Evolutionary conservation across 371 early-diverging fungal species (phyloP).

Genomic region (Polyrhizophydium stewartii): DNA sequence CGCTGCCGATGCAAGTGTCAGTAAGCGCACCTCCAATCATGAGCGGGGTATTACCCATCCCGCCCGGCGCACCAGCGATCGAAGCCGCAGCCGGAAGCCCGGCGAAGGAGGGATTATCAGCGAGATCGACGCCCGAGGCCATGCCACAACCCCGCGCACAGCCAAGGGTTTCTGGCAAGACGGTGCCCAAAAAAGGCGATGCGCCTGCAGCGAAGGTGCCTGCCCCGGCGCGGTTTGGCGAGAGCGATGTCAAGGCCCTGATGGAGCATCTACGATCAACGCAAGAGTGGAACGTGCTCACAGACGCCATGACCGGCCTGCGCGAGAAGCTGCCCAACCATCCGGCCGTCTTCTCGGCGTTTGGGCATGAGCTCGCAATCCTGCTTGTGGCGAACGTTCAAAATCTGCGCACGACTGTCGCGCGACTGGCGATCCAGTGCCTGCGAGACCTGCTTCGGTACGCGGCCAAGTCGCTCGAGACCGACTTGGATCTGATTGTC

Average conservation of each 20-base stretch:
- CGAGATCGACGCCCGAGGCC: too few relatives aligned
- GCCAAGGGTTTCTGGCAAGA: too few relatives aligned
- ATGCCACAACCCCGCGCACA: too few relatives aligned
- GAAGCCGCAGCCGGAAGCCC: too few relatives aligned
- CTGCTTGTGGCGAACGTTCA: conserved; percentile 10
- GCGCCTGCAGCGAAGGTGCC: too few relatives aligned
- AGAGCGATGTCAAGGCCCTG: background rate
- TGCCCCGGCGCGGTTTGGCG: background rate
- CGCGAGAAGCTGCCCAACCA: conserved; percentile 2
- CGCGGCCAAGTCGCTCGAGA: conserved; percentile 9
- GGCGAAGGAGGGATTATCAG: too few relatives aligned
- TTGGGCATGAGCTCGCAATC: conserved; percentile 12
- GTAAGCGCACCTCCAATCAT: too few relatives aligned
- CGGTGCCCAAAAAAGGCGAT: too few relatives aligned
- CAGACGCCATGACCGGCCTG: conserved; percentile 5
- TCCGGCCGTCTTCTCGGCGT: background rate
- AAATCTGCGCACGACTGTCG: conserved; percentile 24
- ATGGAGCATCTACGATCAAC: background rate
- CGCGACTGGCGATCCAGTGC: conserved; percentile 13
- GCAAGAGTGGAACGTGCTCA: background rate
- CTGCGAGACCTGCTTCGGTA: conserved; percentile 2
- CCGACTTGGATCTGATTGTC: conserved; percentile 19
- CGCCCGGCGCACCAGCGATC: too few relatives aligned
- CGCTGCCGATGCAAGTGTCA: too few relatives aligned
- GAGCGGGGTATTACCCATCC: too few relatives aligned